Conservation (phyloP, 2,329 filamentous ascomycete species). For the Zymoseptoria passerinii region DNA sequence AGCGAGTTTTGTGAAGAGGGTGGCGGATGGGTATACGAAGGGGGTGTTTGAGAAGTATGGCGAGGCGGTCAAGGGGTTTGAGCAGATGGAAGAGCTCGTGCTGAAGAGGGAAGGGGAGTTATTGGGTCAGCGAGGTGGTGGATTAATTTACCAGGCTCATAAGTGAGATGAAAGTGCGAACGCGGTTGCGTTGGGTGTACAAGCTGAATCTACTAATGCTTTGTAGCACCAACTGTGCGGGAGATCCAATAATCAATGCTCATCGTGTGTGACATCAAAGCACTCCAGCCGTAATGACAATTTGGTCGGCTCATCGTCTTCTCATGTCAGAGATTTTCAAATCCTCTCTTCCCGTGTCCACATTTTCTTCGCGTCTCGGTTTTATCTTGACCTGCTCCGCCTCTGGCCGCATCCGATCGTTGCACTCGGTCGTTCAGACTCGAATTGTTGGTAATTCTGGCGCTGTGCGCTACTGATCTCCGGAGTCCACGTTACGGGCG, state of each 20-base stretch:
- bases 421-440: not conserved
- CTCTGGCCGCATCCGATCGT: not conserved
- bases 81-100: conserved; percentile 62
- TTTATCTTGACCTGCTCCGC: not conserved
- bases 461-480: not conserved
- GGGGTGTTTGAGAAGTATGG: conserved; percentile 73
- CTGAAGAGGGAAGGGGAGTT: conserved; percentile 32
- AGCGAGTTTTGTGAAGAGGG: conserved; percentile 70
- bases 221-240: not conserved
- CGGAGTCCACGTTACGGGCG: not conserved
- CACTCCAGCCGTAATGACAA: not conserved
- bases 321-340: not conserved
- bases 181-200: not conserved
- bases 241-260: not conserved
- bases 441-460: not conserved
- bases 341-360: not conserved
- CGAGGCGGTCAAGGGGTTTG: conserved; percentile 65
- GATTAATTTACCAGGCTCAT: not conserved
- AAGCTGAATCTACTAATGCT: not conserved
- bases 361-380: not conserved
- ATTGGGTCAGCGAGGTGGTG: not conserved
- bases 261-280: not conserved
- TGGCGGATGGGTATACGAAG: conserved; percentile 70
- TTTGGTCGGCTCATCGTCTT: not conserved
- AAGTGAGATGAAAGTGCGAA: not conserved